These are phyloP conservation scores for Paramecium tetraurelia DNA, from an alignment of 73 alveolate genomes.

Conservation along the genomic window DNA sequence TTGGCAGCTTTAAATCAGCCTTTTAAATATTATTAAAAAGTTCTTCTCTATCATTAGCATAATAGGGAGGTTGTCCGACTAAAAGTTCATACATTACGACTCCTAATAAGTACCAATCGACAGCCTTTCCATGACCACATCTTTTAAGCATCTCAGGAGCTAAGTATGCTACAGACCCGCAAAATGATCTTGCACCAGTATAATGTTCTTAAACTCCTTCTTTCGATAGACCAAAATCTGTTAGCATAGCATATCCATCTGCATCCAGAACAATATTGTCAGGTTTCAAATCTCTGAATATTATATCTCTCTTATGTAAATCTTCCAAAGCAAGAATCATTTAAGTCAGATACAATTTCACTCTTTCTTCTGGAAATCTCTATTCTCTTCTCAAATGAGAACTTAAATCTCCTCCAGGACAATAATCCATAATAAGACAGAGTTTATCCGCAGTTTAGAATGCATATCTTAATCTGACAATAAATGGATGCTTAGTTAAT, in stretches of 20 bases:
- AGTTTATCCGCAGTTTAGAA: slow-evolving; percentile 90
- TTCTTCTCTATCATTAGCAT: slow-evolving; percentile 61
- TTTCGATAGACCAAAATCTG: slow-evolving; percentile 92
- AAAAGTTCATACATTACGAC: slow-evolving; percentile 74
- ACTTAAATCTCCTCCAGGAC: slow-evolving; percentile 96
- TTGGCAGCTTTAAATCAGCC: slow-evolving; percentile 74
- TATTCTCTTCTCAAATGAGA: slow-evolving; percentile 83
- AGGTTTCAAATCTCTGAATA: slow-evolving; percentile 92
- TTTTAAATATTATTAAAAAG: slow-evolving; percentile 74
- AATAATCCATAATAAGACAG: slow-evolving; percentile 85
- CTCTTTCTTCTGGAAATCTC: slow-evolving; percentile 87
- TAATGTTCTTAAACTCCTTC: slow-evolving; percentile 87
- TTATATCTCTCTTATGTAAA: slow-evolving; percentile 87
- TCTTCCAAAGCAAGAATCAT: slow-evolving; percentile 88
- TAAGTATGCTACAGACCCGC: slow-evolving; percentile 86
- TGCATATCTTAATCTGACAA: slow-evolving; percentile 85
- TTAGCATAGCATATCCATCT: slow-evolving; percentile 92
- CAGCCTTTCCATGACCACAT: slow-evolving; percentile 77
- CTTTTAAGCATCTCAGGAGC: slow-evolving; percentile 83
- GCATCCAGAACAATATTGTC: slow-evolving; percentile 92
- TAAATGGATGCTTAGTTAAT: slow-evolving; percentile 87
- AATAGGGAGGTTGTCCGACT: slow-evolving; percentile 81
- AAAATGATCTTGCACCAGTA: slow-evolving; percentile 84
- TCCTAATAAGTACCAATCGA: slow-evolving; percentile 81
- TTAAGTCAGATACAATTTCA: slow-evolving; percentile 84